These are phyloP conservation scores for Pyrus betulifolia DNA, from an alignment of 306 rosid genomes.

Conservation along the genomic window DNA sequence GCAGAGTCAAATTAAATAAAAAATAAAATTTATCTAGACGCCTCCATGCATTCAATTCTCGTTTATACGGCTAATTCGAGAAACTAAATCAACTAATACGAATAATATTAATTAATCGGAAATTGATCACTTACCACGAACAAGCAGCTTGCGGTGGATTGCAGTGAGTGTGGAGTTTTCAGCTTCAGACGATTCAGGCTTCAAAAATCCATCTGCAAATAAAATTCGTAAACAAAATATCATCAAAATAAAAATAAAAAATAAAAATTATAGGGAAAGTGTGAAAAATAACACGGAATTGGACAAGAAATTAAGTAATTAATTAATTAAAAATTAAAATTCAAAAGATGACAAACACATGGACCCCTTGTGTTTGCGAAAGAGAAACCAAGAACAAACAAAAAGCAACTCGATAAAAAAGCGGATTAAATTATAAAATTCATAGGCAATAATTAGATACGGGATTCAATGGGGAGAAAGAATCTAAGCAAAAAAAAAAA, in stretches of 20 bases:
- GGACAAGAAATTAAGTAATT: not conserved
- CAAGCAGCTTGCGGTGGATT: conserved; percentile 65
- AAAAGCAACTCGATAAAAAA: not conserved
- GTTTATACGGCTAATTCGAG: not conserved
- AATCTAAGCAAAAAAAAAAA: not conserved
- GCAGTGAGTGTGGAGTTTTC: conserved; percentile 1
- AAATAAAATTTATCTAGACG: not conserved
- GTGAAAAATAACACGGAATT: not conserved
- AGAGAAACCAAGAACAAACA: conserved; percentile 7
- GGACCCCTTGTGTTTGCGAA: conserved; percentile 12
- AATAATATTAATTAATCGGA: not conserved
- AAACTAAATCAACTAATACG: not conserved
- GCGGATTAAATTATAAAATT: not conserved
- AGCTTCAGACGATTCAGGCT: not conserved
- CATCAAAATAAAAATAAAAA: not conserved
- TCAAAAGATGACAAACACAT: not conserved
- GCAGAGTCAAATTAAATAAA: too few relatives aligned
- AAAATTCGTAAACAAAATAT: not conserved
- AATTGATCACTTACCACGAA: conserved; percentile 16
- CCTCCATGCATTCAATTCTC: not conserved
- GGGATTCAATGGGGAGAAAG: not conserved
- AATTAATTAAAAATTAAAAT: too few relatives aligned
- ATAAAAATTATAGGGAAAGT: not conserved
- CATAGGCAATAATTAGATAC: not conserved
- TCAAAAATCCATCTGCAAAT: conserved; percentile 22